These are phyloP conservation scores for Ricinus communis DNA, from an alignment of 345 rosid species.

Conservation along the genomic window DNA sequence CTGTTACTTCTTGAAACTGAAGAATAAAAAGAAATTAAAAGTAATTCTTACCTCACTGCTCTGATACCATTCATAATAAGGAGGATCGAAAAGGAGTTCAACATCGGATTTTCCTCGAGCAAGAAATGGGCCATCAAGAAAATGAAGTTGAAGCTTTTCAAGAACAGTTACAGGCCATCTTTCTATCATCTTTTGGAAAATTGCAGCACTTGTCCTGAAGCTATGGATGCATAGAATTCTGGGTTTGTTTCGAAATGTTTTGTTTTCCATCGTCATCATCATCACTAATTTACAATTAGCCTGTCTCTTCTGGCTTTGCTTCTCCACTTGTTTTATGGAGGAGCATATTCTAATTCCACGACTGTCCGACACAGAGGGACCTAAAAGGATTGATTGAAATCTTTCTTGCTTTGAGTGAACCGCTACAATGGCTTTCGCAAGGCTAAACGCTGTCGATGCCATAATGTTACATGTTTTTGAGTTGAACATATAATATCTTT, in stretches of 20 bases:
- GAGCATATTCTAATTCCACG: background rate
- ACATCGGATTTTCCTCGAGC: conserved; percentile 39
- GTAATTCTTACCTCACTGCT: conserved; percentile 31
- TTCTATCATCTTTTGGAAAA: conserved; percentile 36
- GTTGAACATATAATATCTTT: no score
- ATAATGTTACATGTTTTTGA: background rate
- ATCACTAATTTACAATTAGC: background rate
- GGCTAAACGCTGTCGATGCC: background rate
- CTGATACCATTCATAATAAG: conserved; percentile 57
- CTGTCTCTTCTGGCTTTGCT: background rate
- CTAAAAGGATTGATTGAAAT: no score
- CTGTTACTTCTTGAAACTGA: background rate
- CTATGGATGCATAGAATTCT: conserved; percentile 56
- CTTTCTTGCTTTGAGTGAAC: background rate
- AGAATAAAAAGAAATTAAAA: background rate
- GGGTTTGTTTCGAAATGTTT: conserved; percentile 32
- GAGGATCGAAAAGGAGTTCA: conserved; percentile 52
- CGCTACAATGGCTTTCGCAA: background rate
- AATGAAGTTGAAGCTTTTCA: conserved; percentile 42
- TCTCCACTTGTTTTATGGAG: background rate
- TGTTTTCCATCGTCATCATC: conserved; percentile 33
- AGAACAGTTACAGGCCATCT: conserved; percentile 47
- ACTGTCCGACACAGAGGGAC: background rate
- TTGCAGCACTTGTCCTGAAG: conserved; percentile 48
- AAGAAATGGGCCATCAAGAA: conserved; percentile 48